Evolutionary conservation across 495 filamentous ascomycete species (phyloP), one percentile per base, ranked within the genome.

Genomic region (Pyrenopolyporus hunteri): DNA sequence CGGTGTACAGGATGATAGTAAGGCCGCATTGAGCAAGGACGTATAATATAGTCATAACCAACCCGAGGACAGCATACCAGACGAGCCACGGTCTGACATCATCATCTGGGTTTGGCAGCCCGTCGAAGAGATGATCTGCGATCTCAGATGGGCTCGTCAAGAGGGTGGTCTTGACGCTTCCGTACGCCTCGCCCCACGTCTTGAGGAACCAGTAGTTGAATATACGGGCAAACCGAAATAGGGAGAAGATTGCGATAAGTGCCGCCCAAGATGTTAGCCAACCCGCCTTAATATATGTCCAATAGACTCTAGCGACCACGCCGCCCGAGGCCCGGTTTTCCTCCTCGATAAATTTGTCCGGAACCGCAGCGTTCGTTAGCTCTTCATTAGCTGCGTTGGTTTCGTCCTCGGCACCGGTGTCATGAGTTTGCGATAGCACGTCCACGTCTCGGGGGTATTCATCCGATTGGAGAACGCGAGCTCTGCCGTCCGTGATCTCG

Each of bases 271-370:
- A 92, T 37, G 73, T 76, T 6, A 91, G 78, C 32, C 82, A 85
- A 4, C 90, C 90, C 8, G 90, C 88, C 74, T 85, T 87, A 61
- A 95, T 84, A 65, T 92, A 95, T 48, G 83, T 83, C 89, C 87
- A 93, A 60, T 93, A 95, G 0, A 93, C 87, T 13, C 79, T 77
- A 7, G 81, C 78, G 65, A 90, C 78, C 4, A 95, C 89, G 2
- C 89, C 88, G 45, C 90, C 90, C 60, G 89, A 84, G 0, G 83
- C 87, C 40, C 89, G 81, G 64, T 85, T 78, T 69, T 95, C 91
- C 13, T 95, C 89, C 66, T 92, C 86, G 33, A 93, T 87, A 69
- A 95, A 93, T 64, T 90, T 91, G 10, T 89, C 85, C 0, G 88
- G 85, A 8, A 85, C 79, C 1, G 80, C 78, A 0, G 71, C 70